Evolutionary conservation across 768 basidiomycete genomes (phyloP).

Genomic region (Phallus indusiatus): DNA sequence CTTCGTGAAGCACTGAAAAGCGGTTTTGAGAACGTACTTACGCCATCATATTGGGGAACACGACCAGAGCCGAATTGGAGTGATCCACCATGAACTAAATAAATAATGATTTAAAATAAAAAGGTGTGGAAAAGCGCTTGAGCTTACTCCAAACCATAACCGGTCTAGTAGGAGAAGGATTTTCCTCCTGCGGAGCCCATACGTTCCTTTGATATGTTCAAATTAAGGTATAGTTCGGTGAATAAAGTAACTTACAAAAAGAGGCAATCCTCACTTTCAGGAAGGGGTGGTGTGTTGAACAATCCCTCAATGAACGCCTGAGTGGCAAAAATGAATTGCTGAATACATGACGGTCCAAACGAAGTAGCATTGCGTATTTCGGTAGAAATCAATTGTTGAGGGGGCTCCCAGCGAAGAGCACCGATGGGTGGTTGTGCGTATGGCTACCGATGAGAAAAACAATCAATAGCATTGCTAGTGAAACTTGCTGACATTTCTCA

Average conservation of each 20-base stretch:
- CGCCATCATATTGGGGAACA: slow-evolving; percentile 1
- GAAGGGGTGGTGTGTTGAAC: slow-evolving; percentile 5
- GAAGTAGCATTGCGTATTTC: not conserved
- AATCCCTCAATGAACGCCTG: not conserved
- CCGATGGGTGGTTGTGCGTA: slow-evolving; percentile 3
- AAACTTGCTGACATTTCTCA: not conserved
- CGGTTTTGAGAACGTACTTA: not conserved
- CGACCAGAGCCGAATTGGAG: slow-evolving; percentile 1
- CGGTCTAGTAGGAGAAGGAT: not conserved
- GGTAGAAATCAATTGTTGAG: not conserved
- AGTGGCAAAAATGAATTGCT: slow-evolving; percentile 1
- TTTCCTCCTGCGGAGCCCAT: not conserved
- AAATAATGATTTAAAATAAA: not conserved
- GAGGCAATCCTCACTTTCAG: slow-evolving; percentile 9
- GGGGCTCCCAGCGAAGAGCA: slow-evolving; percentile 7
- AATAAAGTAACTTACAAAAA: slow-evolving; percentile 2
- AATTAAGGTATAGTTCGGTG: not conserved
- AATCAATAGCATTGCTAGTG: not conserved
- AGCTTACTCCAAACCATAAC: slow-evolving; percentile 4
- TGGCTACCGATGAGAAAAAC: not conserved
- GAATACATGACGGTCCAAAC: slow-evolving; percentile 2
- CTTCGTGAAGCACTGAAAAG: not conserved
- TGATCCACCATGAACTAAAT: slow-evolving; percentile 1
- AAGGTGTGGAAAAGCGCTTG: not conserved
- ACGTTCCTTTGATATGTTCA: slow-evolving; percentile 1